Evolutionary conservation across 1,284 basidiomycete genomes (phyloP).

Genomic region (Cutaneotrichosporon sp.): DNA sequence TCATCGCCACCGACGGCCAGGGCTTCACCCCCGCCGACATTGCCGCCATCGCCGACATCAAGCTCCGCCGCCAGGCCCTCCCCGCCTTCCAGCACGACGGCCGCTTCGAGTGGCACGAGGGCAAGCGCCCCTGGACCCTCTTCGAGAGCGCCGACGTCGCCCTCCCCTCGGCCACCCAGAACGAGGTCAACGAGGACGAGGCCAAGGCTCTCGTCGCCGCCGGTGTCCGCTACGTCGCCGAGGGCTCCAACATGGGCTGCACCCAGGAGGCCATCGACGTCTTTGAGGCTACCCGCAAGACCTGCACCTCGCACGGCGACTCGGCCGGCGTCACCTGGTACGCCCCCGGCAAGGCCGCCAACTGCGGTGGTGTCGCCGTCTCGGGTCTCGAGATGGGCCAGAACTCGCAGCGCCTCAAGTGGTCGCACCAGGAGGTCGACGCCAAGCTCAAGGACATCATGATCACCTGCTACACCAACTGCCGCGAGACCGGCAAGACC

Average conservation of each 20-base stretch:
- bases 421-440: slow-evolving; percentile 67
- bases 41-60: slow-evolving; percentile 63
- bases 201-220: slow-evolving; percentile 69
- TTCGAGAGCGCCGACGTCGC: slow-evolving; percentile 69
- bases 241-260: slow-evolving; percentile 76
- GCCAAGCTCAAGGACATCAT: slow-evolving; percentile 73
- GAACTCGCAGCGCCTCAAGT: slow-evolving; percentile 66
- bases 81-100: slow-evolving; percentile 57
- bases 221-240: slow-evolving; percentile 72
- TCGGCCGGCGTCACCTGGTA: slow-evolving; percentile 60
- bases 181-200: slow-evolving; percentile 69
- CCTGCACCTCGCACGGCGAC: slow-evolving; percentile 52
- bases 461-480: slow-evolving; percentile 67
- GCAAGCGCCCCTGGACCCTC: slow-evolving; percentile 74
- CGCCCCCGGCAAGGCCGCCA: slow-evolving; percentile 71
- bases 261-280: slow-evolving; percentile 72
- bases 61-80: slow-evolving; percentile 65
- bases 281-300: slow-evolving; percentile 66
- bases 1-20: slow-evolving; percentile 60
- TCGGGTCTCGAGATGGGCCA: slow-evolving; percentile 74
- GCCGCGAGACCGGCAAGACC: slow-evolving; percentile 62
- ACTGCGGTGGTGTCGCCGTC: slow-evolving; percentile 67
- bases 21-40: slow-evolving; percentile 66
- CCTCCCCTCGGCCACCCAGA: slow-evolving; percentile 75
- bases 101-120: slow-evolving; percentile 67